Evolutionary conservation across 2,329 filamentous ascomycete genomes (phyloP).

Genomic region (Fusarium siculi): DNA sequence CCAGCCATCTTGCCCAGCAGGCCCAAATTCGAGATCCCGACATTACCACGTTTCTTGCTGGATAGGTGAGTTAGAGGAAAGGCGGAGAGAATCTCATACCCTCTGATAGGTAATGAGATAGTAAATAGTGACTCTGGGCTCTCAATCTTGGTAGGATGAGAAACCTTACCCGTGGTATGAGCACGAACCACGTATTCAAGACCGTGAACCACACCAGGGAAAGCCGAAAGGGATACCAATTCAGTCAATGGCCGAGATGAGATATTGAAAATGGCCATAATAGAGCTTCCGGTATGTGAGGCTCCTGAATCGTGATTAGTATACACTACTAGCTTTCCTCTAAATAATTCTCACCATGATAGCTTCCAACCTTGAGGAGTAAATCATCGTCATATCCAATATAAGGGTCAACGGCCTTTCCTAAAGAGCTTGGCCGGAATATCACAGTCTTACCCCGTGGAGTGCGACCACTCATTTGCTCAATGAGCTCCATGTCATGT

Average conservation of each 20-base stretch:
- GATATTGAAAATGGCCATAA: slow-evolving; percentile 89
- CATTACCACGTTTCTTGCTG: slow-evolving; percentile 46
- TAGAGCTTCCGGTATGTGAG: slow-evolving; percentile 74
- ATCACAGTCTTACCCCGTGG: slow-evolving; percentile 79
- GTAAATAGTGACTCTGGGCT: slow-evolving; percentile 64
- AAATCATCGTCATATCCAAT: slow-evolving; percentile 77
- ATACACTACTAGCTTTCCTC: no score
- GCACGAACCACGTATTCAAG: slow-evolving; percentile 77
- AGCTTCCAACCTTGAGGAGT: slow-evolving; percentile 82
- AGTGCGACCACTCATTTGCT: slow-evolving; percentile 82
- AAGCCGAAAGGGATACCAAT: slow-evolving; percentile 74
- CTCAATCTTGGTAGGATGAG: slow-evolving; percentile 58
- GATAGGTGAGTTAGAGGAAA: slow-evolving; percentile 72
- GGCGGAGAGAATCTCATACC: slow-evolving; percentile 85
- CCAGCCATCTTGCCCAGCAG: slow-evolving; percentile 91
- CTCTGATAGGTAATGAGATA: slow-evolving; percentile 70
- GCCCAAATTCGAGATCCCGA: slow-evolving; percentile 76
- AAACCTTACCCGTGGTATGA: slow-evolving; percentile 74
- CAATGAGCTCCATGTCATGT: slow-evolving; percentile 79
- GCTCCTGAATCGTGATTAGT: slow-evolving; percentile 49
- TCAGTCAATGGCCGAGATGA: slow-evolving; percentile 71
- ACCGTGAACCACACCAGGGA: slow-evolving; percentile 73
- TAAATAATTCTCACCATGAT: slow-evolving; percentile 67
- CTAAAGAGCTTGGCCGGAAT: slow-evolving; percentile 79
- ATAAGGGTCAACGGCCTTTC: slow-evolving; percentile 79